Base-by-base conservation (phyloP, 1,139 yeast genomes). In the Trichomonascaceae sp. region DNA sequence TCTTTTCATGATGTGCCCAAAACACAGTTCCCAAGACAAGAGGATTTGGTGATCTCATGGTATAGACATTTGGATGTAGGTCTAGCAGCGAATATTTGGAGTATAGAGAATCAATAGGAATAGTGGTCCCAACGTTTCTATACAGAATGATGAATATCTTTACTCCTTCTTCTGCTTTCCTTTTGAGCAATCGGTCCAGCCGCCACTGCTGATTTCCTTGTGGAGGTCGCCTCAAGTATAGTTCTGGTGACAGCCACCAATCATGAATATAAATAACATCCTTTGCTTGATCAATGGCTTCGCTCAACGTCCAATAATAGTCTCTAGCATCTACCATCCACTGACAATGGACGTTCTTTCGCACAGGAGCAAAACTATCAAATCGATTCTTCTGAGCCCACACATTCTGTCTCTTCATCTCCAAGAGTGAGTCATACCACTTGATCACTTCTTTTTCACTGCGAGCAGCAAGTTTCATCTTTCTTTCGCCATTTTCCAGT, bases 1-100 rank as follows among this genome's bases (percentile, higher is more conserved):
- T 72, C 66, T 95, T 95, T 67, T 95, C 99, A 71, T 95, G 99
- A 73, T 95, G 99, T 0, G 99, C 99, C 99, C 99, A 95, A 68
- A 95, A 95, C 64, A 83, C 88, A 0, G 96, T 90, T 64, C 91
- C 90, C 67, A 93, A 98, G 53, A 89, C 74, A 67, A 95, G 81
- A 69, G 95, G 99, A 62, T 93, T 91, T 3, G 99, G 99, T 1
- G 98, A 91, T 62, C 99, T 81, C 60, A 93, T 81, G 18, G 93
- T 91, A 70, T 87, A 93, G 55, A 95, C 83, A 65, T 95, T 95
- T 30, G 84, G 86, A 68, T 91, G 90, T 53, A 95, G 74, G 53
- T 87, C 91, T 53, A 95, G 75, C 65, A 95, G 76, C 0, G 97
- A 89, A 66, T 93, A 97, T 64, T 95, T 95, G 0, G 99, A 88